phyloP scores from a whole-genome alignment of 2,329 filamentous ascomycete genomes.

The Stachybotrys elegans region DNA sequence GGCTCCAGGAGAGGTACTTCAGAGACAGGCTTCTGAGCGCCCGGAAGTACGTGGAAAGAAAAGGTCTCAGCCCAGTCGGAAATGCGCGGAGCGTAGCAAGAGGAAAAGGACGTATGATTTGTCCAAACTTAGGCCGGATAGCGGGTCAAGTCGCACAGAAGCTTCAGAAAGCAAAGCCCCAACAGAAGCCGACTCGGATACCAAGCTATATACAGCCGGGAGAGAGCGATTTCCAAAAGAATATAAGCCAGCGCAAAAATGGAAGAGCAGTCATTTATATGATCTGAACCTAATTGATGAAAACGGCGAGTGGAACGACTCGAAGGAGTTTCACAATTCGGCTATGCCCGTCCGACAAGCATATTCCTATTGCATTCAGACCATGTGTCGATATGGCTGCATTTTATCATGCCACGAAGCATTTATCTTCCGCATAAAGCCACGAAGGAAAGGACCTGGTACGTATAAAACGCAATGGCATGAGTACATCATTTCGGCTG shows the following conservation, averaged over 20 bases:
- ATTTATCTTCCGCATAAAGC: conserved; percentile 8
- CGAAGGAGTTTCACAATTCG: background rate
- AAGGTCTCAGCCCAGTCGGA: background rate
- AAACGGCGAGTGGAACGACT: conserved; percentile 2
- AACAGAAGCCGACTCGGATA: no score
- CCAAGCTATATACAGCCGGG: no score
- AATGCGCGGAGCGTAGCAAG: background rate
- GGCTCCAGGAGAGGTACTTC: background rate
- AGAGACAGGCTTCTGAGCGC: background rate
- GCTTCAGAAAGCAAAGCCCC: no score
- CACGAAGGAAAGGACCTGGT: conserved; percentile 1
- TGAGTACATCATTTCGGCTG: no score
- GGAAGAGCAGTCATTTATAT: conserved; percentile 8
- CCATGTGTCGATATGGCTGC: conserved; percentile 13
- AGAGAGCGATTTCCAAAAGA: conserved; percentile 9
- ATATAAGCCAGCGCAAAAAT: conserved; percentile 10
- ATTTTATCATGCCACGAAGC: conserved; percentile 12
- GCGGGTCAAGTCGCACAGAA: no score
- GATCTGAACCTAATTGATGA: conserved; percentile 5
- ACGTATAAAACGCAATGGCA: no score
- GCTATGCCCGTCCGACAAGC: conserved; percentile 11
- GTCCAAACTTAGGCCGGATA: background rate
- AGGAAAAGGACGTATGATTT: background rate
- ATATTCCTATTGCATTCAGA: conserved; percentile 10
- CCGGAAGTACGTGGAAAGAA: background rate